Base-by-base conservation (phyloP, 2,329 filamentous ascomycete species). In the Ophiocordyceps camponoti-leonardi region DNA sequence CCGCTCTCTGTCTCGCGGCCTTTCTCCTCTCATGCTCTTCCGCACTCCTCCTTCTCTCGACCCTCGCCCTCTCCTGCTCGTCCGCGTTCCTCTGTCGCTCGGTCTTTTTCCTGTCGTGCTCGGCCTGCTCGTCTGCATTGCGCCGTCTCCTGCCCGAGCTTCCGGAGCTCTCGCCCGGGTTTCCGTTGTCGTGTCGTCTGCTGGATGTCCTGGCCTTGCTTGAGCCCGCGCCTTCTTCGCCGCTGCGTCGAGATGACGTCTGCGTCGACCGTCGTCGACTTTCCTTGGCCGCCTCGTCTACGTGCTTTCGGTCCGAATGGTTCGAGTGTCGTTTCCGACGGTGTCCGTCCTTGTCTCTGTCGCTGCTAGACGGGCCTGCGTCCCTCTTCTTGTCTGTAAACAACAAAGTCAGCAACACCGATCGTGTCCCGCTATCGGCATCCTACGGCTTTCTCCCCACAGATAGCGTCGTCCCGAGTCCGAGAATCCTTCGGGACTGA, bases 401-500 rank as follows among this genome's bases (percentile, higher is more conserved):
- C 57, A 6, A 68, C 57, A 6, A 68, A 64, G 71, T 76, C 68
- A 76, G 72, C 65, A 68, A 68, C 7, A 65, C 60, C 65, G 63
- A 59, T 61, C 59, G 56, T 60, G 56, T 62, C n/a, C 67, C 58
- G 54, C 62, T 63, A 52, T 60, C 56, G 50, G 65, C 59, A 53
- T 54, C 56, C 52, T 63, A 58, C 43, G 44, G 58, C 54, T 54
- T 56, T 55, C 51, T 57, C 53, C 50, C 57, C 53, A 52, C 56
- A 50, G 52, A 48, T 47, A 53, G 53, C 33, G 55, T 56, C 57
- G 56, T 57, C 55, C 54, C 57, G 56, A 52, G 54, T 59, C 40
- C 30, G 44, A 44, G 49, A 56, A 49, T 55, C 51, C 46, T 52
- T 49, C 35, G 51, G 49, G 41, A 54, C 53, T 48, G 53, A 49